Evolutionary conservation across 2,329 filamentous ascomycete species (phyloP).

Genomic region (Curvularia lunata): DNA sequence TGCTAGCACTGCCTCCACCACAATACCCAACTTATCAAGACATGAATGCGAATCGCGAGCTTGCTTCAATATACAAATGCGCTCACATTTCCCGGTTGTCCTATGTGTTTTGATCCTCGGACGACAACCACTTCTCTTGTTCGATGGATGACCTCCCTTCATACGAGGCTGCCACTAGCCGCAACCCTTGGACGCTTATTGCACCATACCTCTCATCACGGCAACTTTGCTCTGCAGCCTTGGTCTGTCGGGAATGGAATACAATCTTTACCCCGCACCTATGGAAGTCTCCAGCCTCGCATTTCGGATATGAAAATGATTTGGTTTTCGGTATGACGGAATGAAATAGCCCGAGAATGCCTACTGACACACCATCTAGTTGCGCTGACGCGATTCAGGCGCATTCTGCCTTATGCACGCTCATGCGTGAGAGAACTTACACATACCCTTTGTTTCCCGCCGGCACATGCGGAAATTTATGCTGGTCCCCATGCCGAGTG

Average conservation of each 20-base stretch:
- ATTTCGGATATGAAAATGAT: conserved; percentile 66
- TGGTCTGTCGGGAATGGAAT: conserved; percentile 66
- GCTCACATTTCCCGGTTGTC: background rate
- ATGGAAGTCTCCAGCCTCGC: conserved; percentile 68
- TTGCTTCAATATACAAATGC: conserved; percentile 1
- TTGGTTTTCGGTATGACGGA: conserved; percentile 59
- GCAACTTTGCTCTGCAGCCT: conserved; percentile 61
- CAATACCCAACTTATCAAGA: conserved; percentile 6
- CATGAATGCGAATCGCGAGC: background rate
- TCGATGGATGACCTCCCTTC: conserved; percentile 65
- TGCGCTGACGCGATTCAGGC: conserved; percentile 65
- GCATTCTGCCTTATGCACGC: conserved; percentile 61
- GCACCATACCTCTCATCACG: conserved; percentile 63
- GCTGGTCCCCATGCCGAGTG: conserved; percentile 64
- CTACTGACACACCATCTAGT: conserved; percentile 48
- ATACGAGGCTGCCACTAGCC: conserved; percentile 63
- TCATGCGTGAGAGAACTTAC: conserved; percentile 61
- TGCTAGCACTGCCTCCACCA: conserved; percentile 12
- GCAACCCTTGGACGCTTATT: conserved; percentile 63
- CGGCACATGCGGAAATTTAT: conserved; percentile 66
- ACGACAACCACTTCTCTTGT: background rate
- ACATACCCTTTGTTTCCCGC: conserved; percentile 67
- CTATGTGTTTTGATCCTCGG: background rate
- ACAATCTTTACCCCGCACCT: conserved; percentile 64
- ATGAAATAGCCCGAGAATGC: background rate